Evolutionary conservation across 768 basidiomycete species (phyloP).

Genomic region (Suillus alpinus): DNA sequence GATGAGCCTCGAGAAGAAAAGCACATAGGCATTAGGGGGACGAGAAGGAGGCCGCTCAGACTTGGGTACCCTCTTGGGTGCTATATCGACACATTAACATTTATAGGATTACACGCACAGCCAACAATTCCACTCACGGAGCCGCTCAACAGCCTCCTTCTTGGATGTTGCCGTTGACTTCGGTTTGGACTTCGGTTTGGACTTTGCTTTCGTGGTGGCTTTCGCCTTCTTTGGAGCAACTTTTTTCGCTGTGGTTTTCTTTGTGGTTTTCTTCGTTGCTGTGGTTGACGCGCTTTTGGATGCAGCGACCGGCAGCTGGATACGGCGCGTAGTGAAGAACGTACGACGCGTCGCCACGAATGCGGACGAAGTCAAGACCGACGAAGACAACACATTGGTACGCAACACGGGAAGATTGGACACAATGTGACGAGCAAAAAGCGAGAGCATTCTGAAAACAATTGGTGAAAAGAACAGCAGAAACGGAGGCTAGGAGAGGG

Average conservation of each 20-base stretch:
- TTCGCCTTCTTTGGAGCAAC: slow-evolving; percentile 7
- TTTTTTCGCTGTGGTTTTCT: slow-evolving; percentile 7
- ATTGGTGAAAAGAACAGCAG: neutral
- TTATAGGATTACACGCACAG: neutral
- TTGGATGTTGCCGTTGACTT: slow-evolving; percentile 8
- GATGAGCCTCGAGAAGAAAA: slow-evolving; percentile 22
- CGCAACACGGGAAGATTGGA: neutral
- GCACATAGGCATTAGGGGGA: slow-evolving; percentile 22
- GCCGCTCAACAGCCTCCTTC: slow-evolving; percentile 6
- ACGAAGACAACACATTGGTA: slow-evolving; percentile 4
- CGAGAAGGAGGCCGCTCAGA: slow-evolving; percentile 25
- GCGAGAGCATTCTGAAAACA: slow-evolving; percentile 13
- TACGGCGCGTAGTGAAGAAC: slow-evolving; percentile 20
- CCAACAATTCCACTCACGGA: slow-evolving; percentile 14
- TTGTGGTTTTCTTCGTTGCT: slow-evolving; percentile 6
- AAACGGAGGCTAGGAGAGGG: neutral
- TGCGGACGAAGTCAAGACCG: neutral
- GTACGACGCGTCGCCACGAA: slow-evolving; percentile 21
- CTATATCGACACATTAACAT: neutral
- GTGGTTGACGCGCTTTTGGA: slow-evolving; percentile 1
- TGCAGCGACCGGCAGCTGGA: slow-evolving; percentile 12
- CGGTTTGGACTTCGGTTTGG: neutral
- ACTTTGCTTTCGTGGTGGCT: slow-evolving; percentile 8
- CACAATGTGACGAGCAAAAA: slow-evolving; percentile 12
- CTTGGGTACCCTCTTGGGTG: slow-evolving; percentile 14